Conservation (phyloP, 2,329 filamentous ascomycete species). For the Fusarium floridanum region DNA sequence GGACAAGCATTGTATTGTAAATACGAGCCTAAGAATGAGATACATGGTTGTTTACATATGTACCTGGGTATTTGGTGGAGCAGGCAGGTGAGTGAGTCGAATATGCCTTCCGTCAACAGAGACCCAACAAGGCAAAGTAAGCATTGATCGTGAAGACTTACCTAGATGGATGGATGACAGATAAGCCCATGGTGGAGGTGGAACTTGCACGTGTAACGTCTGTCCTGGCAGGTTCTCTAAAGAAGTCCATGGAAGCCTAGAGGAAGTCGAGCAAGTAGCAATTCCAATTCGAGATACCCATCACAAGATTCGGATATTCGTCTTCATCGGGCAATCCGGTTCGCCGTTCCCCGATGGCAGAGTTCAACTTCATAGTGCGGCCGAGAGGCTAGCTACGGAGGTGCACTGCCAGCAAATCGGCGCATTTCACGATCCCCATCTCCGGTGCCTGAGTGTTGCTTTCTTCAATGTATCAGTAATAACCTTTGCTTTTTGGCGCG, state of each 20-base stretch:
- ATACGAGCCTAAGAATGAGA: neutral
- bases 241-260: neutral
- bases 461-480: neutral
- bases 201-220: neutral
- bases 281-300: neutral
- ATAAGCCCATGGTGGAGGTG: neutral
- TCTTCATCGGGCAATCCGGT: neutral
- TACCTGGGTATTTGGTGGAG: neutral
- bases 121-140: neutral
- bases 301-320: neutral
- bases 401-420: neutral
- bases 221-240: neutral
- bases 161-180: neutral
- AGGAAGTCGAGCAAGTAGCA: neutral
- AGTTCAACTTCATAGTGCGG: neutral
- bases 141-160: neutral
- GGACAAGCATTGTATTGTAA: neutral
- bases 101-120: neutral
- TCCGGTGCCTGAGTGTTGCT: neutral
- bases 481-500: constrained; percentile 6
- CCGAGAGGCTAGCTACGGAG: neutral
- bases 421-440: neutral
- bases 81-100: neutral
- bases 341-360: neutral
- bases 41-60: neutral